These are phyloP conservation scores for Aspergillus thermomutatus DNA, from an alignment of 2,329 filamentous ascomycete species.

Conservation along the genomic window DNA sequence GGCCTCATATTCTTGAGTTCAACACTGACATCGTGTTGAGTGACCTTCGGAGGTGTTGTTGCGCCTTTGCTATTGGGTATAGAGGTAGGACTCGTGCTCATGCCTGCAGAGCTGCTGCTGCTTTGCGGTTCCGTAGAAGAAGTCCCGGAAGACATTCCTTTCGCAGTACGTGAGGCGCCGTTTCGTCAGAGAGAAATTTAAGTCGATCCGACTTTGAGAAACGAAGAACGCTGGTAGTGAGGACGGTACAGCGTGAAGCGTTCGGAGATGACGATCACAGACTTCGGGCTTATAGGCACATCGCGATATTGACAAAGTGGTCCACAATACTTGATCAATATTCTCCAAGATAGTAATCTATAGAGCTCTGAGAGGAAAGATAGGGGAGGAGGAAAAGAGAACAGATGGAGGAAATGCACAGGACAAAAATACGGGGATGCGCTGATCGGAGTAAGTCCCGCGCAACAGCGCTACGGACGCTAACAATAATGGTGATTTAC, in stretches of 20 bases:
- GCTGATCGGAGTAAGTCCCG: background rate
- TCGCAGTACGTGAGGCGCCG: background rate
- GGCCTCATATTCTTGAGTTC: slow-evolving; percentile 39
- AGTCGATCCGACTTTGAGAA: background rate
- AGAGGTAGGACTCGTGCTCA: slow-evolving; percentile 23
- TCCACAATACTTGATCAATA: background rate
- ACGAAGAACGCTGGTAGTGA: background rate
- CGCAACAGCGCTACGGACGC: background rate
- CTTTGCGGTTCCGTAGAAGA: slow-evolving; percentile 22
- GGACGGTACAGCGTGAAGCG: background rate
- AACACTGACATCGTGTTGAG: slow-evolving; percentile 30
- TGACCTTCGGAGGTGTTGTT: slow-evolving; percentile 31
- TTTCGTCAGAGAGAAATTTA: background rate
- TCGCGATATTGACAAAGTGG: background rate
- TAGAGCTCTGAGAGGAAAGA: background rate
- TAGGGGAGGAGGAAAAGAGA: background rate
- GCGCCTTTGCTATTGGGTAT: slow-evolving; percentile 29
- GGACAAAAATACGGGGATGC: background rate
- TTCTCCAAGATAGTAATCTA: background rate
- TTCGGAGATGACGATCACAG: background rate
- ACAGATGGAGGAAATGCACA: background rate
- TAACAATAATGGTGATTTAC: background rate
- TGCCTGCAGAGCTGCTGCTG: slow-evolving; percentile 20
- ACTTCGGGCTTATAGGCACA: background rate
- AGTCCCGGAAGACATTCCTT: slow-evolving; percentile 26